Evolutionary conservation across 306 rosid species (phyloP).

Genomic region (Biancaea sappan): DNA sequence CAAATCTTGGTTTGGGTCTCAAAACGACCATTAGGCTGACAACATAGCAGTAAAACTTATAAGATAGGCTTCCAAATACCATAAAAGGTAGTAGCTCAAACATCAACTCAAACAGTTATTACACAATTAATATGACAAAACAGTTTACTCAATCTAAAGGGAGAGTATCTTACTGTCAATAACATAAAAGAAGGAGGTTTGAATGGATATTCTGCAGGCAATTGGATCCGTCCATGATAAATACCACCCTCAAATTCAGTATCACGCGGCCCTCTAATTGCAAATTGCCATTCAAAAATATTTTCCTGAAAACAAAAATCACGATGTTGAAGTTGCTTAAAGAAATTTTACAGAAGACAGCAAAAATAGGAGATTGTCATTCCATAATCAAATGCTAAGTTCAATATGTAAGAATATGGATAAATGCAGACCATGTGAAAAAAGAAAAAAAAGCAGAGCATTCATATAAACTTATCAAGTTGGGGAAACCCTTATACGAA

Average conservation of each 20-base stretch:
- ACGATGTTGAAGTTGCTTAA: constrained; percentile 7
- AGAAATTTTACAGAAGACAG: neutral
- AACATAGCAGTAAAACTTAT: constrained; percentile 27
- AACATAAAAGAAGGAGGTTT: constrained; percentile 78
- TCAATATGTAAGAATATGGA: neutral
- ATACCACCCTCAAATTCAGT: constrained; percentile 78
- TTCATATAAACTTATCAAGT: neutral
- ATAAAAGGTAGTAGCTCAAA: neutral
- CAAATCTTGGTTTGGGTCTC: constrained; percentile 97
- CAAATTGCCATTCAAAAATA: constrained; percentile 87
- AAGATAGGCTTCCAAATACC: constrained; percentile 16
- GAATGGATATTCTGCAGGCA: constrained; percentile 76
- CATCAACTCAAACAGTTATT: neutral
- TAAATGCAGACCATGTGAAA: neutral
- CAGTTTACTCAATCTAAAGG: neutral
- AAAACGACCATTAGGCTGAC: constrained; percentile 93
- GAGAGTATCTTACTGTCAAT: constrained; percentile 60
- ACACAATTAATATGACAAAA: neutral
- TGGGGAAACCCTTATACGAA: neutral
- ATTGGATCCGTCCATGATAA: constrained; percentile 73
- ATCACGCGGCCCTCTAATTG: constrained; percentile 64
- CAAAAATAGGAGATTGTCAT: neutral
- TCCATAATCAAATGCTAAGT: constrained; percentile 4
- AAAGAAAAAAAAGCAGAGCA: neutral
- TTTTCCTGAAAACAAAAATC: constrained; percentile 65